phyloP scores from a whole-genome alignment of 1,139 yeast genomes.

The Taphrina flavorubra region DNA sequence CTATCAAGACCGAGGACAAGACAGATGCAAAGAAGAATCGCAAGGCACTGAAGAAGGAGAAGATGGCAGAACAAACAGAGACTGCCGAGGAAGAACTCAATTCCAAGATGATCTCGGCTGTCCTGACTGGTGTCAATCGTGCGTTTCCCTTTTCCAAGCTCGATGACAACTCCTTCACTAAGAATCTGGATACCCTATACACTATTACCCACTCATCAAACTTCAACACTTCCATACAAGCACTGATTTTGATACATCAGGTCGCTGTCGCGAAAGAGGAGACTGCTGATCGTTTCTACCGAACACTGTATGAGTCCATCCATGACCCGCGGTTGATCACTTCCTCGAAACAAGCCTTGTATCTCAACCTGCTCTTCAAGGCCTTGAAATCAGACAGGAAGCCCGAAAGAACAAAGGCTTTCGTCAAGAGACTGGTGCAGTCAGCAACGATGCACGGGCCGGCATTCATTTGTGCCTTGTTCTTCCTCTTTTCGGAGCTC shows the following conservation, averaged over 20 bases:
- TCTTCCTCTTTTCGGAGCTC: slow-evolving; percentile 74
- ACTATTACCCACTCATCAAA: slow-evolving; percentile 92
- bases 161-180: slow-evolving; percentile 71
- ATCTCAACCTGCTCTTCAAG: slow-evolving; percentile 81
- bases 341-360: slow-evolving; percentile 88
- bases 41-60: slow-evolving; percentile 74
- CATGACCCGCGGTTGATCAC: slow-evolving; percentile 80
- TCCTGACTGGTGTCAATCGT: slow-evolving; percentile 93
- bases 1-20: slow-evolving; percentile 50
- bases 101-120: slow-evolving; percentile 83
- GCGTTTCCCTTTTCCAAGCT: slow-evolving; percentile 91
- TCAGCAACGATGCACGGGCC: slow-evolving; percentile 69
- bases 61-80: slow-evolving; percentile 65
- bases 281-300: slow-evolving; percentile 73
- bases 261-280: slow-evolving; percentile 55
- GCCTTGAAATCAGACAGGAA: slow-evolving; percentile 76
- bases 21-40: slow-evolving; percentile 48
- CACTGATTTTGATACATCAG: slow-evolving; percentile 81
- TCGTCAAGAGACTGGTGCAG: slow-evolving; percentile 88
- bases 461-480: slow-evolving; percentile 79
- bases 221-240: slow-evolving; percentile 93
- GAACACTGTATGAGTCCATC: slow-evolving; percentile 87
- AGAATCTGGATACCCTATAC: slow-evolving; percentile 82
- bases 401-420: slow-evolving; percentile 75
- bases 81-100: slow-evolving; percentile 77